Evolutionary conservation across 108 stramenopile genomes (phyloP).

Genomic region (Cyclotella baltica): DNA sequence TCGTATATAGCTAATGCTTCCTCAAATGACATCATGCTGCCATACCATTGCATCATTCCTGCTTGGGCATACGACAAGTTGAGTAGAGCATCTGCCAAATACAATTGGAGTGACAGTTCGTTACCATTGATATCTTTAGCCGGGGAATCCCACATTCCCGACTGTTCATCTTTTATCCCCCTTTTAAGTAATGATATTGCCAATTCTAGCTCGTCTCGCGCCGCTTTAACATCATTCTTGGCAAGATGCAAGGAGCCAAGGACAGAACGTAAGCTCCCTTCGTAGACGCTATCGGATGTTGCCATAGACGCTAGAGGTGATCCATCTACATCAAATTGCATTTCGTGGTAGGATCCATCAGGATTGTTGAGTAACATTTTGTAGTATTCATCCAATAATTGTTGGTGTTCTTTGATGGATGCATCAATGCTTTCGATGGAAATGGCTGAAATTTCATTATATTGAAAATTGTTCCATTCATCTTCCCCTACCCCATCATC

Average conservation of each 20-base stretch:
- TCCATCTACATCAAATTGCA: background rate
- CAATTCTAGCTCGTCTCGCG: constrained; percentile 2
- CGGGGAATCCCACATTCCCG: background rate
- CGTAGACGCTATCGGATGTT: constrained; percentile 2
- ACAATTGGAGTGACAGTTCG: constrained; percentile 7
- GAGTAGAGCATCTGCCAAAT: constrained; percentile 26
- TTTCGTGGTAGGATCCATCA: constrained; percentile 6
- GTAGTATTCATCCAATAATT: background rate
- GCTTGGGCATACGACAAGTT: constrained; percentile 21
- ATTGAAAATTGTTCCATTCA: background rate
- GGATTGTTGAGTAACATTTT: background rate
- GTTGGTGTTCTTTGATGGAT: background rate
- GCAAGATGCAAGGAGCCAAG: constrained; percentile 12
- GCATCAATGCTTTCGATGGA: background rate
- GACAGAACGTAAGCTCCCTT: constrained; percentile 9
- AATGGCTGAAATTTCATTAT: background rate
- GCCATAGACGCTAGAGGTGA: background rate
- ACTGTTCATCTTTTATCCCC: background rate
- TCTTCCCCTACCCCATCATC: background rate
- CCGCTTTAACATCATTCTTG: constrained; percentile 2
- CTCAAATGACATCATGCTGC: constrained; percentile 16
- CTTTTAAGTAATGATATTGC: constrained; percentile 6
- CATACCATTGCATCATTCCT: constrained; percentile 24
- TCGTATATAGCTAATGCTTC: constrained; percentile 21
- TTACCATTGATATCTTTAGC: constrained; percentile 1